Evolutionary conservation across 306 rosid genomes (phyloP).

Genomic region (Malus orientalis): DNA sequence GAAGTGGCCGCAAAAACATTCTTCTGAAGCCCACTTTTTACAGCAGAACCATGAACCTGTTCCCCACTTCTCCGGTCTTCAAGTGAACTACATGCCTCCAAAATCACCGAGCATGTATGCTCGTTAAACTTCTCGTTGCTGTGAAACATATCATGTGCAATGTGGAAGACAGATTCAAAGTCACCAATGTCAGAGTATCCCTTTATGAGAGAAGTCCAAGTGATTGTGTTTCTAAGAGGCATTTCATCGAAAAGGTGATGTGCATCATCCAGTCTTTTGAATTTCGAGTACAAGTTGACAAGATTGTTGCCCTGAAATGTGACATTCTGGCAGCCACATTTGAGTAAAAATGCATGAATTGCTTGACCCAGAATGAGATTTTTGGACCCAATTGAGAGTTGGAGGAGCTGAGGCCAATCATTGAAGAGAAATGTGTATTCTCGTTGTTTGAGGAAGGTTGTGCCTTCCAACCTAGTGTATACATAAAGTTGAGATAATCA

Average conservation of each 20-base stretch:
- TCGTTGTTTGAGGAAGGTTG: not conserved
- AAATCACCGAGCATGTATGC: slow-evolving; percentile 44
- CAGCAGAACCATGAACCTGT: slow-evolving; percentile 36
- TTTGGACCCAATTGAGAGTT: slow-evolving; percentile 31
- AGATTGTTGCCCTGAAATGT: slow-evolving; percentile 39
- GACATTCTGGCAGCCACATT: slow-evolving; percentile 24
- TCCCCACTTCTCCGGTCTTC: slow-evolving; percentile 21
- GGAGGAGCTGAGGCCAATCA: slow-evolving; percentile 42
- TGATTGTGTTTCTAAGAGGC: slow-evolving; percentile 33
- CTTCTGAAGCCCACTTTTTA: slow-evolving; percentile 34
- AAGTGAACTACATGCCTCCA: slow-evolving; percentile 27
- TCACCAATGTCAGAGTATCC: slow-evolving; percentile 33
- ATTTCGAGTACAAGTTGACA: slow-evolving; percentile 30
- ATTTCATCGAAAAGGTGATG: slow-evolving; percentile 43
- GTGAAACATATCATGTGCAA: slow-evolving; percentile 31
- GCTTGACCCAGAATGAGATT: slow-evolving; percentile 31
- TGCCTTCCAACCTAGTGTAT: not conserved
- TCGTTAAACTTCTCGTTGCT: slow-evolving; percentile 37
- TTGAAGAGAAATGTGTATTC: not conserved
- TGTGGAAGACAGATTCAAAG: slow-evolving; percentile 19
- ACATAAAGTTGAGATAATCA: slow-evolving; percentile 22
- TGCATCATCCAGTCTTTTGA: slow-evolving; percentile 28
- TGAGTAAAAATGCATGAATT: slow-evolving; percentile 40
- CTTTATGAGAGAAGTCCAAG: slow-evolving; percentile 53
- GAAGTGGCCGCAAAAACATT: slow-evolving; percentile 40